Evolutionary conservation across 2,329 filamentous ascomycete species (phyloP), one percentile per base, ranked within the genome.

Genomic region (Cadophora malorum): DNA sequence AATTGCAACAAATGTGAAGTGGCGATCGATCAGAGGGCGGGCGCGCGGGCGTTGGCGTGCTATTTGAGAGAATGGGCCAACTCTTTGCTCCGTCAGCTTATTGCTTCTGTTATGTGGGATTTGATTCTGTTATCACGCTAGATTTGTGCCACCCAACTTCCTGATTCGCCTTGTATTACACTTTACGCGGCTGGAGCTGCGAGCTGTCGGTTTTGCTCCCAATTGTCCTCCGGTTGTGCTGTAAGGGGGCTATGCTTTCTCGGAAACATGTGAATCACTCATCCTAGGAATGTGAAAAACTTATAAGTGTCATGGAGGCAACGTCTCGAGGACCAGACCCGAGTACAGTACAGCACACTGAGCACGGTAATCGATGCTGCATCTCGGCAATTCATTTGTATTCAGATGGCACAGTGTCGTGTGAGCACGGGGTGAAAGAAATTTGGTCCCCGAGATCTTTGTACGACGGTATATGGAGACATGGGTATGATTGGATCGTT

Each of bases 101-200:
- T 61, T 59, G 21, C 21, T 49, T 66, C 61, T 66, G 47, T 58
- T 60, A 14, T 25, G 64, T 63, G 56, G 41, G 64, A 59, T 66
- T 45, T 56, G 31, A 25, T 23, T 52, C n/a, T 58, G 50, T 60
- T 28, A 60, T 59, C 55, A 45, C 55, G 55, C 63, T 60, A 59
- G 23, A 19, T 60, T 60, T 38, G 64, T 61, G 64, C 64, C 41
- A 66, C 64, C 64, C 49, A 12, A 58, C 64, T 56, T 50, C 33
- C 64, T 66, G 64, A 62, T 66, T 66, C 56, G 56, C 56, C 47
- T 66, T 55, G 52, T 59, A 53, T 62, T 49, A 28, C 35, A 21
- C 50, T 41, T 12, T n/a, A 41, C 23, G 35, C 49, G 41, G 16
- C 25, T 35, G 16, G 45, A 52, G 3, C 45, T 50, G 45, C 58